Conservation (phyloP, 257 asterid species). For the Solanum chaucha region DNA sequence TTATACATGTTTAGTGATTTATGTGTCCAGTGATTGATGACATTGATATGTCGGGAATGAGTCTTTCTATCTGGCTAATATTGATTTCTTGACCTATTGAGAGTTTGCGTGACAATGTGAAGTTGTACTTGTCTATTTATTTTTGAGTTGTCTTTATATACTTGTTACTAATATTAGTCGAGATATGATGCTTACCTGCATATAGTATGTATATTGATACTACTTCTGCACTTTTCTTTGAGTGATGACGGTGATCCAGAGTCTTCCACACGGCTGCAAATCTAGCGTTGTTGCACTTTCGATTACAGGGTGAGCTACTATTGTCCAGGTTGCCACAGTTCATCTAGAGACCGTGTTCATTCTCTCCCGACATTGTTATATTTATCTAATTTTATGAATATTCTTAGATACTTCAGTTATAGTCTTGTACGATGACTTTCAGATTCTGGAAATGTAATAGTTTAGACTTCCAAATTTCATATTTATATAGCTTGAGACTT, state of each 20-base stretch:
- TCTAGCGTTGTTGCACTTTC: not conserved
- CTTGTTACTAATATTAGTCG: not conserved
- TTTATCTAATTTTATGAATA: not conserved
- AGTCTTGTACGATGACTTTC: no score
- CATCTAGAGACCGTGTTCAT: not conserved
- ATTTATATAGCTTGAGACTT: not conserved
- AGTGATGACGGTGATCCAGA: not conserved
- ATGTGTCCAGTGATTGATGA: not conserved
- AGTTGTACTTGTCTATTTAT: not conserved
- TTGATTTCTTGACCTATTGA: not conserved
- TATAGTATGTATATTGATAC: no score
- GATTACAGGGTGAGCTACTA: not conserved
- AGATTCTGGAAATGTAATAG: no score
- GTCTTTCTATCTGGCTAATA: not conserved
- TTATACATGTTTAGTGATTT: not conserved
- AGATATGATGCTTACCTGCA: not conserved
- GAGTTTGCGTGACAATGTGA: not conserved
- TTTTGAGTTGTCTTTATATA: not conserved
- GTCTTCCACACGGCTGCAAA: not conserved
- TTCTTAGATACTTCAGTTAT: not conserved
- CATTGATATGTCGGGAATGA: not conserved
- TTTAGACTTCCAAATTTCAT: not conserved
- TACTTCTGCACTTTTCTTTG: not conserved
- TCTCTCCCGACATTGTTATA: not conserved
- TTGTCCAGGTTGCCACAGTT: not conserved